Percentiles rank a stretch among this genome's conserved stretches.
phyloP scores from a whole-genome alignment of 805 yeast species.

The Saturnispora besseyi region DNA sequence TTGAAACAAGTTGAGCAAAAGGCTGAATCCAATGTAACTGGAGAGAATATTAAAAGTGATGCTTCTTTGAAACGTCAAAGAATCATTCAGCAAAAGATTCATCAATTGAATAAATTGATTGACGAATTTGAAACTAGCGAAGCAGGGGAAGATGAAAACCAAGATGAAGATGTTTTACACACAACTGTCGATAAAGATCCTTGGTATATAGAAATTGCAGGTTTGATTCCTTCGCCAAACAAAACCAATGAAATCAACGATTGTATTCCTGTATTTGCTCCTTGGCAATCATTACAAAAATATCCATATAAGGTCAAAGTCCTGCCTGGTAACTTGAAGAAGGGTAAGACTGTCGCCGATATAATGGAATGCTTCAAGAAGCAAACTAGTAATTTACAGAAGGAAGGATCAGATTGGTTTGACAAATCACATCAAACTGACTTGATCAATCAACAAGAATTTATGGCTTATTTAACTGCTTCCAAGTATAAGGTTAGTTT shows the following conservation, averaged over 20 bases:
- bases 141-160: slow-evolving; percentile 12
- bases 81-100: slow-evolving; percentile 25
- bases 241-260: slow-evolving; percentile 46
- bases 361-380: slow-evolving; percentile 48
- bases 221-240: slow-evolving; percentile 36
- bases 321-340: slow-evolving; percentile 71
- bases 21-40: slow-evolving; percentile 11
- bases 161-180: slow-evolving; percentile 15
- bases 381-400: slow-evolving; percentile 20
- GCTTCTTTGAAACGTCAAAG: slow-evolving; percentile 14
- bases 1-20: slow-evolving; percentile 44
- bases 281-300: slow-evolving; percentile 74
- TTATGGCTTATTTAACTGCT: slow-evolving; percentile 59
- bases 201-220: slow-evolving; percentile 19
- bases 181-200: slow-evolving; percentile 25
- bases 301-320: slow-evolving; percentile 76
- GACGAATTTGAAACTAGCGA: slow-evolving; percentile 23
- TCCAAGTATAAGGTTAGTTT: slow-evolving; percentile 58
- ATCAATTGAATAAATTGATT: slow-evolving; percentile 26
- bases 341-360: slow-evolving; percentile 78
- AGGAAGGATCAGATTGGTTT: slow-evolving; percentile 54
- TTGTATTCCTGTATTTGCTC: slow-evolving; percentile 83
- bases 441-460: slow-evolving; percentile 51
- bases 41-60: slow-evolving; percentile 1
- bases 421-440: slow-evolving; percentile 51